Evolutionary conservation across 257 asterid species (phyloP), one percentile per base, ranked within the genome.

Genomic region (Solanum etuberosum): DNA sequence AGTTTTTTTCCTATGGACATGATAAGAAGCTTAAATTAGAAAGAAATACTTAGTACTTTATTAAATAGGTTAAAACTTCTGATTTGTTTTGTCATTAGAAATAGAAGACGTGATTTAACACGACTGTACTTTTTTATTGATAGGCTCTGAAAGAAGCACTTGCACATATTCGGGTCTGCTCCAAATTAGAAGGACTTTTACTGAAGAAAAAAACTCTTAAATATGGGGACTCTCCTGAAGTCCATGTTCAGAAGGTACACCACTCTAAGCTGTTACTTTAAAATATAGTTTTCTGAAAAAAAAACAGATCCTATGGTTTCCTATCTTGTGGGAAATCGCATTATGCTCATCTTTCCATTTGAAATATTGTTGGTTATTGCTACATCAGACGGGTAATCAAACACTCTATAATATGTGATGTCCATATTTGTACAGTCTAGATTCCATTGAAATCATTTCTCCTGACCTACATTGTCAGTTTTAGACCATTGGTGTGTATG

Each of bases 101-200:
- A 43, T 80, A 80, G 84, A 27, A 16, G 61, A 43, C 67, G 29
- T 43, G 84, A 80, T 80, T 80, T 21, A 46, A 80, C 16, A 9
- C 11, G 11, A 3, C 42, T 59, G 85, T 83, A 42, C 86, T 73
- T 85, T 63, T 86, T 89, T 88, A 86, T 57, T 83, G 85, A 73
- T 87, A 95, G 99, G 98, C 91, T 90, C 93, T 93, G 86, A 94
- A 93, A 92, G 95, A 90, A 89, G 97, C 96, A 76, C 98, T 95
- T 91, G 90, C 92, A n/a, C 98, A 87, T 88, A 93, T 96, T 93
- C 93, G 98, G 91, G 88, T 90, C 87, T 95, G 99, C 93, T 94
- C 99, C 89, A 92, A 92, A 91, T 43, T 96, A 84, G 99, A 95
- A 90, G 98, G 92, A 84, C 96, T 96, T 90, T 89, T 96, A 74